Conservation (phyloP, 2,329 filamentous ascomycete species). For the Ceratocystis eucalypticola region DNA sequence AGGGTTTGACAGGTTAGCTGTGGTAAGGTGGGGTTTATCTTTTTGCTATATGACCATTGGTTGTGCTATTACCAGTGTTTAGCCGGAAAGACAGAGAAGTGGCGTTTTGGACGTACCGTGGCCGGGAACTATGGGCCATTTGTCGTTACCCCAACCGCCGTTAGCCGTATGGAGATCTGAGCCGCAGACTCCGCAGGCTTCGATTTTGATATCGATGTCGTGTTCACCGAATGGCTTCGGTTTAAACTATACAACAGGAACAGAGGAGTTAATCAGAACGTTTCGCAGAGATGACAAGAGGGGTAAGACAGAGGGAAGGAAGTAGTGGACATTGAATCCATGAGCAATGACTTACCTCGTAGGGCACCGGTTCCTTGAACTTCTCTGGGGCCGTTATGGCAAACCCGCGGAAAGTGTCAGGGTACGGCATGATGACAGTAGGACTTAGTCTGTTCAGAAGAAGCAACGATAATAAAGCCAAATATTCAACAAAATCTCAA, state of each 20-base stretch:
- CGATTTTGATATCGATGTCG: slow-evolving; percentile 72
- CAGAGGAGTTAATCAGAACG: neutral
- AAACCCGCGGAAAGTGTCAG: slow-evolving; percentile 48
- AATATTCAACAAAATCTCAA: neutral
- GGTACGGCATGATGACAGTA: slow-evolving; percentile 35
- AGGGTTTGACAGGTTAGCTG: neutral
- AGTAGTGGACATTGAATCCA: neutral
- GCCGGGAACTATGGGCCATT: slow-evolving; percentile 47
- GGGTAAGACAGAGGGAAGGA: neutral
- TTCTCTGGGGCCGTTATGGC: slow-evolving; percentile 39
- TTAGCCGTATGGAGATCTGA: slow-evolving; percentile 54
- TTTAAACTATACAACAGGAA: slow-evolving; percentile 41
- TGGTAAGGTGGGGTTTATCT: neutral
- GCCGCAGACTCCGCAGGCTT: slow-evolving; percentile 58
- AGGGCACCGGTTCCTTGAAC: slow-evolving; percentile 8
- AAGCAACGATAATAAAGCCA: neutral
- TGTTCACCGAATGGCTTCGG: slow-evolving; percentile 72
- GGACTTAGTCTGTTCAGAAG: neutral
- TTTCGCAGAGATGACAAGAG: no score
- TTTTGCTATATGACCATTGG: neutral
- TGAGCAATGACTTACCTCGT: slow-evolving; percentile 7
- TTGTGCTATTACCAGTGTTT: neutral
- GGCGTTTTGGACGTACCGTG: slow-evolving; percentile 29
- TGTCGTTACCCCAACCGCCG: slow-evolving; percentile 47
- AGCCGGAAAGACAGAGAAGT: neutral